These are phyloP conservation scores for Trichophyton mentagrophytes DNA, from an alignment of 2,329 filamentous ascomycete genomes.

Conservation along the genomic window DNA sequence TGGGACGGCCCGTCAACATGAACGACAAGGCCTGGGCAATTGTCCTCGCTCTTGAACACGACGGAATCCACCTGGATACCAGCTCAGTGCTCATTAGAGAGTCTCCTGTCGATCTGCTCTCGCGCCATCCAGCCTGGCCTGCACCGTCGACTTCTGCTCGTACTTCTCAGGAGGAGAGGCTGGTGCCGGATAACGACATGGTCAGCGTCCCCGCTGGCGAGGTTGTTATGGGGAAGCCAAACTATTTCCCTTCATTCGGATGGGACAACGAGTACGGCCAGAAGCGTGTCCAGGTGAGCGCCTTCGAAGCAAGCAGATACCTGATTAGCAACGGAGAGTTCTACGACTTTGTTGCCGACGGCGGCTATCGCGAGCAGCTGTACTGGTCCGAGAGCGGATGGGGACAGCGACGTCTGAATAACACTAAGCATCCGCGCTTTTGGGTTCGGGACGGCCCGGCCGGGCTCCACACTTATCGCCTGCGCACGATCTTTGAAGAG, in stretches of 20 bases:
- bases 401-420: neutral
- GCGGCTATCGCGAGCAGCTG: neutral
- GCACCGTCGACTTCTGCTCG: neutral
- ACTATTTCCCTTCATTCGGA: neutral
- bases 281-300: neutral
- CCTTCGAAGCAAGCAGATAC: neutral
- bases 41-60: neutral
- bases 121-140: neutral
- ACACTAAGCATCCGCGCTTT: neutral
- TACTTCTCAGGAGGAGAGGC: neutral
- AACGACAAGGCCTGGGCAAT: neutral
- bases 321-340: neutral
- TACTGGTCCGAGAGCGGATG: slow-evolving; percentile 1
- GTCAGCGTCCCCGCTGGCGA: neutral
- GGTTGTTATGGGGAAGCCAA: neutral
- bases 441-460: neutral
- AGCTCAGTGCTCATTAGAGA: neutral
- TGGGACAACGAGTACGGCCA: slow-evolving; percentile 1
- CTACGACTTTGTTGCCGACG: neutral
- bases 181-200: neutral
- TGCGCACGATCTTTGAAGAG: neutral
- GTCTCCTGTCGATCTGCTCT: neutral
- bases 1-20: neutral
- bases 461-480: neutral
- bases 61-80: neutral